Conservation (phyloP, 805 yeast species). For the Candida odintsovae region DNA sequence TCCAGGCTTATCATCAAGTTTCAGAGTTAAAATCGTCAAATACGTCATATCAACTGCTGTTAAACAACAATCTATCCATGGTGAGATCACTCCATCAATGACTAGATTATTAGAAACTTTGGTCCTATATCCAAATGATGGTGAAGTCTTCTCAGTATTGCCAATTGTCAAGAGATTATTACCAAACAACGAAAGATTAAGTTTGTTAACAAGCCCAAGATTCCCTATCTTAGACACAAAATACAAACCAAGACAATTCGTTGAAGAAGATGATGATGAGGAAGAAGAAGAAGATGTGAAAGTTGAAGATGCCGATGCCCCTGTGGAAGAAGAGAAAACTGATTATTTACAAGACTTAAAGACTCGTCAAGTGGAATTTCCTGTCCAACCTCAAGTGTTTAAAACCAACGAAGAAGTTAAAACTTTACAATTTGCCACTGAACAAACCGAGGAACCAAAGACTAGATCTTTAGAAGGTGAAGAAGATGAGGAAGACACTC, state of each 20-base stretch:
- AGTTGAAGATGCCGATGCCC: constrained; percentile 5
- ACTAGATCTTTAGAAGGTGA: constrained; percentile 17
- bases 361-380: constrained; percentile 5
- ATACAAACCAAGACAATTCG: constrained; percentile 17
- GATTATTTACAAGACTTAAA: constrained; percentile 14
- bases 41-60: constrained; percentile 36
- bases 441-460: constrained; percentile 7
- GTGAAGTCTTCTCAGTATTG: constrained; percentile 54
- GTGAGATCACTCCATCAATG: constrained; percentile 23
- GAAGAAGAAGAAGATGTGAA: constrained; percentile 16
- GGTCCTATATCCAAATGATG: constrained; percentile 62
- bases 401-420: constrained; percentile 20
- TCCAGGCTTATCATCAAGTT: constrained; percentile 51
- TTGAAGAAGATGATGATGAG: constrained; percentile 26
- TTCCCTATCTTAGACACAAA: constrained; percentile 43
- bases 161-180: constrained; percentile 62
- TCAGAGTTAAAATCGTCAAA: constrained; percentile 51
- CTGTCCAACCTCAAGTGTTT: constrained; percentile 10
- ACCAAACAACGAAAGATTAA: constrained; percentile 42
- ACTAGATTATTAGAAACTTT: constrained; percentile 43
- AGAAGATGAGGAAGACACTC: constrained; percentile 17
- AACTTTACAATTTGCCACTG: constrained; percentile 18
- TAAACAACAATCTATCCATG: constrained; percentile 23
- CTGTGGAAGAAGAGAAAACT: constrained; percentile 4
- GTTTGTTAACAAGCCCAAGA: constrained; percentile 68